Evolutionary conservation across 106 monocot species (phyloP), one percentile per base, ranked within the genome.

Genomic region (Dactylorhiza incarnata): DNA sequence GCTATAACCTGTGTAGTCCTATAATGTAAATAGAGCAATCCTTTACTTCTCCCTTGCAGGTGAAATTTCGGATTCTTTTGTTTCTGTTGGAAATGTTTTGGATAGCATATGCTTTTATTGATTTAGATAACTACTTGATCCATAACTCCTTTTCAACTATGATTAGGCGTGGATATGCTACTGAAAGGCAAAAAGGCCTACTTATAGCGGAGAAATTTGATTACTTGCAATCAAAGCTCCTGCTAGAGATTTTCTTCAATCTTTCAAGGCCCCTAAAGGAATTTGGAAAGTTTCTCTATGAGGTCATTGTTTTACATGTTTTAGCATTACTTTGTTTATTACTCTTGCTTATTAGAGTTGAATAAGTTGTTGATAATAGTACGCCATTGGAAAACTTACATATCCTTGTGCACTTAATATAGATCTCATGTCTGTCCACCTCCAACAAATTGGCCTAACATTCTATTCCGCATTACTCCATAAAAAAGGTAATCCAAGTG

Each of bases 121-220:
- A 12, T 66, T 59, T 7, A 26, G 51, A 45, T 53, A 14, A 73
- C 11, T 72, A 14, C 54, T 58, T 58, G 58, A 20, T 19, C 53
- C 44, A 3, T 70, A 10, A 75, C 45, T 23, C 7, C 17, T 54
- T 69, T 44, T 69, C 45, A 69, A 46, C 69, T 69, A 46, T 46
- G 47, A 23, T 23, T 62, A 97, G 97, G 81, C 90, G 97, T 80
- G 97, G 97, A 48, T 97, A 91, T 86, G 81, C 91, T 52, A 91
- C 87, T 45, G 93, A 97, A 79, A 89, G 86, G 72, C 87, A 94
- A 77, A 94, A 86, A 45, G 97, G 97, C 74, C 75, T 91, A 48
- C 89, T 97, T 66, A 75, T 97, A 76, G 89, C 87, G 73, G 94
- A 94, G 76, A 97, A 97, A 68, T 71, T 97, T 72, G 97, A 97